Evolutionary conservation across 2,329 filamentous ascomycete genomes (phyloP).

Genomic region (Hypoxylon sp.): DNA sequence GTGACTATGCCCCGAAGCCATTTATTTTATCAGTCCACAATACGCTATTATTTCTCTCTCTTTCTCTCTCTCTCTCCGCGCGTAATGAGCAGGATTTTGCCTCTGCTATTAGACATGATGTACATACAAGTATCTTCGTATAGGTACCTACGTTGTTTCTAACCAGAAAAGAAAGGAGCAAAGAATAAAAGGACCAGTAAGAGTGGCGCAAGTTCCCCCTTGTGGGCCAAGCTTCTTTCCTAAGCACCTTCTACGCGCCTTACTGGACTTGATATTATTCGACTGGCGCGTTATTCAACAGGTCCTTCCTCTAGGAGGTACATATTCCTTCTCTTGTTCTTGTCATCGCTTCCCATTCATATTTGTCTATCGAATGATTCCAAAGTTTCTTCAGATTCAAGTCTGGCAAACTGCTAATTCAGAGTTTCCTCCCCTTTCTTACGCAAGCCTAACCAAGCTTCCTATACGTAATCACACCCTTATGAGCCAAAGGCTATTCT

Average conservation of each 20-base stretch:
- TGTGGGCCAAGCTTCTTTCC: not conserved
- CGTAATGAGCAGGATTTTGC: no score
- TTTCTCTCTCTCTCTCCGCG: not conserved
- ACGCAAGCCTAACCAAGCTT: not conserved
- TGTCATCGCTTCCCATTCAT: not conserved
- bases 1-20: not conserved
- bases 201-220: not conserved
- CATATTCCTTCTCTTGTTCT: not conserved
- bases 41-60: not conserved
- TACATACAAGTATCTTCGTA: conserved; percentile 2
- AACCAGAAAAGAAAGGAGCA: not conserved
- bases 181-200: not conserved
- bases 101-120: not conserved
- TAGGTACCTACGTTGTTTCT: not conserved
- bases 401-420: not conserved
- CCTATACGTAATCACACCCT: not conserved
- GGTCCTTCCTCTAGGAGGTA: not conserved
- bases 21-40: not conserved
- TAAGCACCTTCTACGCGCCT: not conserved
- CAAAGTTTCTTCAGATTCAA: not conserved
- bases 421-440: not conserved
- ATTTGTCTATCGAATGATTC: not conserved
- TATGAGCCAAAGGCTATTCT: not conserved
- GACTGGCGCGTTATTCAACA: not conserved
- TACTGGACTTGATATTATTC: not conserved